Conservation (phyloP, 306 rosid genomes). For the Sesbania bispinosa region DNA sequence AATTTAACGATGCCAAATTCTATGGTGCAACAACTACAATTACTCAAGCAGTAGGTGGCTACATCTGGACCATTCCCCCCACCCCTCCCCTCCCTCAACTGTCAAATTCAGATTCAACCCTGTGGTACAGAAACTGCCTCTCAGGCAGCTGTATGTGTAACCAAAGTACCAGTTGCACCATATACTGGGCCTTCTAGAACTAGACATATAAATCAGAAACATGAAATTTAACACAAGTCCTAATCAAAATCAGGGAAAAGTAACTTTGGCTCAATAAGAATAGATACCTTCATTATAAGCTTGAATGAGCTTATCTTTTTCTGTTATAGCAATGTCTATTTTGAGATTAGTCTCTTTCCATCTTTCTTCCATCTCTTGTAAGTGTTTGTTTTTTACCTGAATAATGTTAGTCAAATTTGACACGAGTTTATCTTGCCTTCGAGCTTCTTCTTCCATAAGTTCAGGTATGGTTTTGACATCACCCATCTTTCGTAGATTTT, state of each 20-base stretch:
- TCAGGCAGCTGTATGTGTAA: constrained; percentile 7
- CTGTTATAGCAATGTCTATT: constrained; percentile 42
- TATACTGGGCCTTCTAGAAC: constrained; percentile 17
- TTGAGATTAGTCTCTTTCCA: constrained; percentile 60
- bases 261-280: constrained; percentile 1
- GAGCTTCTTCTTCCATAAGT: constrained; percentile 81
- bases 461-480: constrained; percentile 80
- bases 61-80: not conserved
- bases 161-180: constrained; percentile 16
- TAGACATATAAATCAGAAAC: constrained; percentile 18
- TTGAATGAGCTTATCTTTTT: constrained; percentile 72
- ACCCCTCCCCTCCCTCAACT: not conserved
- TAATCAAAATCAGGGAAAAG: not conserved
- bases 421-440: constrained; percentile 77
- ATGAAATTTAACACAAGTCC: not conserved
- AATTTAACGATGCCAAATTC: not conserved
- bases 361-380: constrained; percentile 72
- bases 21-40: not conserved
- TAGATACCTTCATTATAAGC: constrained; percentile 78
- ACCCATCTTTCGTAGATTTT: constrained; percentile 71
- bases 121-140: not conserved
- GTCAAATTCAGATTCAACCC: constrained; percentile 1
- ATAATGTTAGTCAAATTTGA: constrained; percentile 68
- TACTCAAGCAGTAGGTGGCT: constrained; percentile 7
- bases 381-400: constrained; percentile 56